A percentile compares a stretch with the other conserved stretches of the same genome.
These are phyloP conservation scores for Boletus semigastroideus DNA, from an alignment of 1,284 basidiomycete genomes.

Conservation along the genomic window DNA sequence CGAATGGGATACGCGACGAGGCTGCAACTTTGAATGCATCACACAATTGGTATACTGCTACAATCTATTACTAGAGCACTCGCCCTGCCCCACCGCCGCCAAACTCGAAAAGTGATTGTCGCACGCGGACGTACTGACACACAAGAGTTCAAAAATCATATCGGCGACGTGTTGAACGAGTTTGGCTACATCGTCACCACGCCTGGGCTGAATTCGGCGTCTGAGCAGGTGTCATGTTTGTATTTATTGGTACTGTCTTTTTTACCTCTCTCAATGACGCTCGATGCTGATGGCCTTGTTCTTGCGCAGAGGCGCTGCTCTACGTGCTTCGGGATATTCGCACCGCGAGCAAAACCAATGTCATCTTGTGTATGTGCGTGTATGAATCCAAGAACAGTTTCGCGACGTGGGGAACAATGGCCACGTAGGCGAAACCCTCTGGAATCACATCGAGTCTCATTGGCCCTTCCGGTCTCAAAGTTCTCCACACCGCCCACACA, in stretches of 20 bases:
- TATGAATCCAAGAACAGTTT: slow-evolving; percentile 49
- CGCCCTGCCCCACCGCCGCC: slow-evolving; percentile 46
- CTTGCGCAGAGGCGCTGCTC: slow-evolving; percentile 51
- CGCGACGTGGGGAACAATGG: slow-evolving; percentile 61
- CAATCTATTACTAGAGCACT: slow-evolving; percentile 49
- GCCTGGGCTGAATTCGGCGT: slow-evolving; percentile 39
- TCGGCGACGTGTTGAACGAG: slow-evolving; percentile 49
- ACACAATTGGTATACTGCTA: slow-evolving; percentile 66
- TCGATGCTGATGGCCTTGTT: neutral
- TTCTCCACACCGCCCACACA: slow-evolving; percentile 25
- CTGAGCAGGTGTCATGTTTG: slow-evolving; percentile 65
- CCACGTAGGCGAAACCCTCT: slow-evolving; percentile 51
- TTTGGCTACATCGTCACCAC: slow-evolving; percentile 54
- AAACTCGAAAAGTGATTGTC: slow-evolving; percentile 61
- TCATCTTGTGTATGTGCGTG: slow-evolving; percentile 53
- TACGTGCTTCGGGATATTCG: slow-evolving; percentile 44
- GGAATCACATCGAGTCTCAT: slow-evolving; percentile 50
- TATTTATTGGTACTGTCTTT: slow-evolving; percentile 57
- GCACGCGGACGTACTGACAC: slow-evolving; percentile 42
- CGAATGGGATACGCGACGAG: slow-evolving; percentile 60
- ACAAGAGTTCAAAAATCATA: slow-evolving; percentile 46
- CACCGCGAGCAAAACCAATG: slow-evolving; percentile 48
- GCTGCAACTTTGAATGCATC: slow-evolving; percentile 68
- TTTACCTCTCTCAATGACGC: neutral
- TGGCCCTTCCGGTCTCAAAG: slow-evolving; percentile 34